phyloP scores from a whole-genome alignment of 1,284 basidiomycete genomes.

The Microstroma glucosiphilum region DNA sequence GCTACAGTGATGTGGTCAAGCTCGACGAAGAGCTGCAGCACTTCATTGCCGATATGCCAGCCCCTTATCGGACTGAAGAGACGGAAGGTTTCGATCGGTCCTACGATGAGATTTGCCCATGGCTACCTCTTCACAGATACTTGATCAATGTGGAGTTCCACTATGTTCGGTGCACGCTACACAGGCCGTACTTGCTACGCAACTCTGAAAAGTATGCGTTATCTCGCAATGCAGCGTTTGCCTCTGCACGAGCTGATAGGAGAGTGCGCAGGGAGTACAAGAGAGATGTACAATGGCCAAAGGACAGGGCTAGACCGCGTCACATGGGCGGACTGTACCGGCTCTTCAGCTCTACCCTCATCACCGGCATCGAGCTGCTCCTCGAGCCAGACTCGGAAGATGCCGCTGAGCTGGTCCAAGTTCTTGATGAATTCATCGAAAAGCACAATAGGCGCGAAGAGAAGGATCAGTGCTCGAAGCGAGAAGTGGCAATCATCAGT shows the following conservation, averaged over 20 bases:
- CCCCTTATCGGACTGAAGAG: constrained; percentile 64
- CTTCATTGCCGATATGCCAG: constrained; percentile 70
- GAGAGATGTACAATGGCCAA: constrained; percentile 38
- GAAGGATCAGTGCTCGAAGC: constrained; percentile 39
- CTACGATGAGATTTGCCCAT: constrained; percentile 37
- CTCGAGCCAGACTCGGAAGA: constrained; percentile 33
- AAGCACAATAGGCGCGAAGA: constrained; percentile 25
- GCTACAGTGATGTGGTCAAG: constrained; percentile 75
- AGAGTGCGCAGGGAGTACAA: constrained; percentile 37
- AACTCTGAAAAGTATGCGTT: constrained; percentile 38
- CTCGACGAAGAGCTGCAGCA: constrained; percentile 79
- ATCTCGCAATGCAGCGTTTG: constrained; percentile 37
- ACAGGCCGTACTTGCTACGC: constrained; percentile 40
- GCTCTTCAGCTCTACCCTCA: constrained; percentile 41
- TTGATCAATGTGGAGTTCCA: constrained; percentile 44
- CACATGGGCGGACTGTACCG: constrained; percentile 46
- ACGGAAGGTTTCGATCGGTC: constrained; percentile 50
- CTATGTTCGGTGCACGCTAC: constrained; percentile 43
- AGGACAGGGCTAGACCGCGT: constrained; percentile 28
- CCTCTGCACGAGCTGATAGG: constrained; percentile 36
- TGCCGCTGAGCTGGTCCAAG: constrained; percentile 28
- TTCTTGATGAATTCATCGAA: constrained; percentile 45
- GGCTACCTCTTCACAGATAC: constrained; percentile 40
- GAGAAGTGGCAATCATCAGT: constrained; percentile 46
- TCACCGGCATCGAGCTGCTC: constrained; percentile 44